phyloP scores from a whole-genome alignment of 306 rosid genomes.

The Leucaena leucocephala region DNA sequence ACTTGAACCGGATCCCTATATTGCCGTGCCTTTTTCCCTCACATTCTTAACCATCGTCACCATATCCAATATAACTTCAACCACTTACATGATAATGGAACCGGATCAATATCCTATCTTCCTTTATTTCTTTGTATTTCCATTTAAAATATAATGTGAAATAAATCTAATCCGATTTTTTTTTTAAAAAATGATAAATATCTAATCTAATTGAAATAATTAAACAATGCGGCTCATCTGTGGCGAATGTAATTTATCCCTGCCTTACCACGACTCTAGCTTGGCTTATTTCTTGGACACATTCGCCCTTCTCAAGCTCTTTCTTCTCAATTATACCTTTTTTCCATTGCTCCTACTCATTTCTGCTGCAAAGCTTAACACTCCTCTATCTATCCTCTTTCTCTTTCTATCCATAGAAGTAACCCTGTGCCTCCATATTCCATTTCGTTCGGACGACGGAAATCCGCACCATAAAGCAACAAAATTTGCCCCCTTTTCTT shows the following conservation, averaged over 20 bases:
- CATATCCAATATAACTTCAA: neutral
- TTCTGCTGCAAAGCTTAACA: neutral
- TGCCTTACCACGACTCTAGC: neutral
- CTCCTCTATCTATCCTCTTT: neutral
- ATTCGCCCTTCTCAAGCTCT: neutral
- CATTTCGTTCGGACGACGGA: conserved; percentile 19
- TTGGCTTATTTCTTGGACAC: neutral
- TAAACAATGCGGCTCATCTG: neutral
- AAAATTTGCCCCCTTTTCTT: conserved; percentile 16
- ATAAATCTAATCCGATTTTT: neutral
- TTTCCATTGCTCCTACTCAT: neutral
- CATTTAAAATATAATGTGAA: neutral
- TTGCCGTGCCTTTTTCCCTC: no score
- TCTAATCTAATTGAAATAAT: no score
- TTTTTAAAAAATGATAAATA: no score
- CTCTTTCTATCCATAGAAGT: neutral
- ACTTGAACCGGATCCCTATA: no score
- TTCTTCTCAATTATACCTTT: neutral
- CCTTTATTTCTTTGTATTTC: neutral
- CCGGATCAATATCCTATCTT: neutral
- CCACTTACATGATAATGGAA: neutral
- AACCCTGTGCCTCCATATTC: neutral
- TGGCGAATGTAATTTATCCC: neutral
- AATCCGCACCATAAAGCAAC: conserved; percentile 29
- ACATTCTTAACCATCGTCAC: neutral